These are phyloP conservation scores for Aquilaria agallochum DNA, from an alignment of 441 rosid genomes.

Conservation along the genomic window DNA sequence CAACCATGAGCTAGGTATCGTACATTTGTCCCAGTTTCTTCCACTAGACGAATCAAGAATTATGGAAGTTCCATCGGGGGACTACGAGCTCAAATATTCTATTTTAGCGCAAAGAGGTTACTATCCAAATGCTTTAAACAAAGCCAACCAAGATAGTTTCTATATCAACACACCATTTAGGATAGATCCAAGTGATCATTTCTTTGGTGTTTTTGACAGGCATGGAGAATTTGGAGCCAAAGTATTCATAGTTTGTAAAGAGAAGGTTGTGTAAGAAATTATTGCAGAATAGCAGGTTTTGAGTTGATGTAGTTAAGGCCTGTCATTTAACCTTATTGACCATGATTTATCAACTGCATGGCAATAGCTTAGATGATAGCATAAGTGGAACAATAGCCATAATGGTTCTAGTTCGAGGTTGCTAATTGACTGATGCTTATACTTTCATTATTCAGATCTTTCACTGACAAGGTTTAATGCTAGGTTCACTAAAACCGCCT, in stretches of 20 bases:
- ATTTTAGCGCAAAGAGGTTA: conserved; percentile 90
- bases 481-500: conserved; percentile 56
- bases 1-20: conserved; percentile 75
- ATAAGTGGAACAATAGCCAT: conserved; percentile 99
- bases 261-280: conserved; percentile 80
- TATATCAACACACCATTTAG: conserved; percentile 95
- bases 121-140: conserved; percentile 93
- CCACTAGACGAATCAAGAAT: conserved; percentile 85
- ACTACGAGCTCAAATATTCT: conserved; percentile 71
- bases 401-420: conserved; percentile 85
- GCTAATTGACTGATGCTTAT: no score
- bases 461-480: conserved; percentile 78
- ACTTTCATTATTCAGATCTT: conserved; percentile 32
- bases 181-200: conserved; percentile 58
- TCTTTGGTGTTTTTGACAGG: conserved; percentile 97
- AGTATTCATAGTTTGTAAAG: conserved; percentile 91
- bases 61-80: conserved; percentile 52
- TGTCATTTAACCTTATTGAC: conserved; percentile 60
- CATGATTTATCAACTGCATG: conserved; percentile 77
- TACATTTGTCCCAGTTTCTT: conserved; percentile 83
- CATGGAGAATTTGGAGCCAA: conserved; percentile 95
- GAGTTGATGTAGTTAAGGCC: conserved; percentile 75
- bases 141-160: conserved; percentile 97
- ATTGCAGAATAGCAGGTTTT: conserved; percentile 57
- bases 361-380: conserved; percentile 74